phyloP scores from a whole-genome alignment of 306 rosid genomes.

The Castanea sativa region DNA sequence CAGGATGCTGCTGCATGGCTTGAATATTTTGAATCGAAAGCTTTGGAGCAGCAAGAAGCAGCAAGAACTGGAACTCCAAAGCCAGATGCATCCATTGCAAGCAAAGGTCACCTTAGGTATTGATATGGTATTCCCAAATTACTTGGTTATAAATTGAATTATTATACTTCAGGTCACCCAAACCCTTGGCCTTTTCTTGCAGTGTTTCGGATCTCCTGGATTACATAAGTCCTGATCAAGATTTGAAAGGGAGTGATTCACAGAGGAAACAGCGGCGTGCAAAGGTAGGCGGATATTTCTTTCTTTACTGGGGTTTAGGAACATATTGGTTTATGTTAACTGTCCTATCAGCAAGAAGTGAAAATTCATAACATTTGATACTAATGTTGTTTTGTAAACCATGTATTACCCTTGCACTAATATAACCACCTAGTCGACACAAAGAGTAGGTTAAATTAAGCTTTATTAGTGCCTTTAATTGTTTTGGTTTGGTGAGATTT shows the following conservation, averaged over 20 bases:
- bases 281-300: slow-evolving; percentile 55
- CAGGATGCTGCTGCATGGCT: slow-evolving; percentile 99
- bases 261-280: slow-evolving; percentile 82
- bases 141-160: slow-evolving; percentile 36
- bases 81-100: slow-evolving; percentile 86
- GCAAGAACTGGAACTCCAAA: slow-evolving; percentile 91
- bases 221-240: slow-evolving; percentile 83
- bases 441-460: not conserved
- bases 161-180: slow-evolving; percentile 27
- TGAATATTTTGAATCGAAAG: slow-evolving; percentile 90
- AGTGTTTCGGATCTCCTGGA: slow-evolving; percentile 97
- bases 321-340: not conserved
- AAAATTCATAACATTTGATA: not conserved
- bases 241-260: slow-evolving; percentile 59
- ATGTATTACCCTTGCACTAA: not conserved
- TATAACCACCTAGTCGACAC: not conserved
- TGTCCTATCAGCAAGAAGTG: too few relatives aligned
- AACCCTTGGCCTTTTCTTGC: slow-evolving; percentile 39
- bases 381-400: not conserved
- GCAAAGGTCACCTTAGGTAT: slow-evolving; percentile 99
- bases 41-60: slow-evolving; percentile 96
- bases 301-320: not conserved
- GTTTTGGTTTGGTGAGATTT: not conserved
- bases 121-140: slow-evolving; percentile 69
- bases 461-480: not conserved